Evolutionary conservation across 2,329 filamentous ascomycete species (phyloP), one percentile per base, ranked within the genome.

Genomic region (Akanthomyces uredinophilus): DNA sequence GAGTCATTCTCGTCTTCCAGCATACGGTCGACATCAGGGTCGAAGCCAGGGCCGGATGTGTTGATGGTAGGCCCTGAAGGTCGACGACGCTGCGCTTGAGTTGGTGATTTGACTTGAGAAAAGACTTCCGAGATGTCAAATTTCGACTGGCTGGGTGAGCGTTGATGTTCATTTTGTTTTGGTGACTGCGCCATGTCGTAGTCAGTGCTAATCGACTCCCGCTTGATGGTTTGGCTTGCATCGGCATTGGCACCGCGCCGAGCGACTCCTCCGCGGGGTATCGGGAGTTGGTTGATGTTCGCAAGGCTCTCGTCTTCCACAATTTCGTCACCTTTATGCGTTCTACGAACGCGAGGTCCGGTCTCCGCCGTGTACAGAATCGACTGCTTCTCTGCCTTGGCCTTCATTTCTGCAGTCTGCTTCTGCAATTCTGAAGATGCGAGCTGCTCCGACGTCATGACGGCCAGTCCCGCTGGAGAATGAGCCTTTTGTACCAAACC

Each of bases 241-340:
- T 53, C 57, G 8, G 29, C 13, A 14, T 24, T 41, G 18, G 49
- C 51, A 27, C 62, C 57, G 10, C 62, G 56, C 44, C 58, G 43
- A 29, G 50, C 24, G 65, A 68, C 64, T 8, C 61, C 54, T 44
- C 59, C 59, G 16, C 61, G 59, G 22, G 63, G 64, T 10, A 68
- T 63, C 27, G 75, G 74, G 20, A 71, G 74, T 41, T 70, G 72
- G 14, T 68, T 71, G 8, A 43, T 63, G 44, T 59, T 61, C 2
- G 63, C 55, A 20, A 66, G 63, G n/a, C 76, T 81, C 39, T 96
- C 91, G 51, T 89, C 87, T 65, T 94, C 92, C 18, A 98, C 83
- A 18, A 96, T 75, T 72, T 98, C 95, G 63, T 97, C 93, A 14
- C 95, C 95, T 74, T 98, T 98, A 78, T 98, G 94, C 2, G 94